Conservation (phyloP, 1,139 yeast species). For the Geotrichum europaeum region DNA sequence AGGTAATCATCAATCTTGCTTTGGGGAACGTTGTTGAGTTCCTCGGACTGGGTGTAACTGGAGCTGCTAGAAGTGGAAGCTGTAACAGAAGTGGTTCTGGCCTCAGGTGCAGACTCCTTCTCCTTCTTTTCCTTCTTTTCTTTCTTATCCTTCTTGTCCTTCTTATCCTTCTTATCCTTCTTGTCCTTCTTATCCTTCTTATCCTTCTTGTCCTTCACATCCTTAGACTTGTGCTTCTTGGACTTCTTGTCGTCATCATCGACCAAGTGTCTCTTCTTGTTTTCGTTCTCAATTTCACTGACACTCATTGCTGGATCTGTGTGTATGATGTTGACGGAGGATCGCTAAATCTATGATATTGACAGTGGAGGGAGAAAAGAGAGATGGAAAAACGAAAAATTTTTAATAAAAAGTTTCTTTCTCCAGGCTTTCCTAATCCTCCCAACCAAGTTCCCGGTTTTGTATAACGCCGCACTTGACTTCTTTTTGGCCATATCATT, state of each 20-base stretch:
- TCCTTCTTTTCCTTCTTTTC: constrained; percentile 46
- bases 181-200: constrained; percentile 23
- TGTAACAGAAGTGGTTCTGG: constrained; percentile 1
- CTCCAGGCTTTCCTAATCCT: neutral
- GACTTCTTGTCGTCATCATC: constrained; percentile 14
- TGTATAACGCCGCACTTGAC: neutral
- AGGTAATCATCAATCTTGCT: constrained; percentile 57
- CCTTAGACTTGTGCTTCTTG: constrained; percentile 18
- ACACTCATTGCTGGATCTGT: constrained; percentile 9
- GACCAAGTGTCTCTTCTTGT: constrained; percentile 13
- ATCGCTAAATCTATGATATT: neutral
- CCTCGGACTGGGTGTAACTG: constrained; percentile 12
- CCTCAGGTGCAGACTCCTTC: constrained; percentile 27
- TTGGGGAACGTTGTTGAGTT: constrained; percentile 35
- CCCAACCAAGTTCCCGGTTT: neutral
- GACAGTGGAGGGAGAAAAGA: neutral
- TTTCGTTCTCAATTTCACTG: constrained; percentile 6
- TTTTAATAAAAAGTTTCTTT: neutral
- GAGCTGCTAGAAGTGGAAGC: neutral
- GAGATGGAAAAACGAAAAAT: neutral
- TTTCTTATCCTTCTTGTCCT: constrained; percentile 42
- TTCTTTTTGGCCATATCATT: neutral
- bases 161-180: constrained; percentile 24
- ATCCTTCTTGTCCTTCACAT: constrained; percentile 20
- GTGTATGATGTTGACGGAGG: neutral